Evolutionary conservation across 169 alveolate genomes (phyloP), one percentile per base, ranked within the genome.

Genomic region (Besnoitia besnoiti): DNA sequence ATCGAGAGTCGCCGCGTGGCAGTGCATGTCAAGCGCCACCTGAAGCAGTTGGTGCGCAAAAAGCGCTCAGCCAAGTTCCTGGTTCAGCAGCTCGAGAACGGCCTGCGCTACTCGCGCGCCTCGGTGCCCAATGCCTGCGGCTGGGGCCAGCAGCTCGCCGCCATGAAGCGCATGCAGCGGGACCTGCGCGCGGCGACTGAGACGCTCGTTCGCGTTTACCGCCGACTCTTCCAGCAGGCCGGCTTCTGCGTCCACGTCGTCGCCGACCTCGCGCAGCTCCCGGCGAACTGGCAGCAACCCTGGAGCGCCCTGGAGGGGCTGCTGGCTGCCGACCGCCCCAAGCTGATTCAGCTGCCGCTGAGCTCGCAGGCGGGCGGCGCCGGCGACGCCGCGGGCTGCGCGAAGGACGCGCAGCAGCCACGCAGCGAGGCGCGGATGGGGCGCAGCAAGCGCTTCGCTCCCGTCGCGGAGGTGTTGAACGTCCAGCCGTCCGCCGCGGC

Each of bases 11-110:
- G 14, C 24, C 82, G 82, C 42, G 85, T 85, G 82, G 35, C 55
- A 10, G 59, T 85, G 35, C 91, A 85, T 39, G 59, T 85, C 40
- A 59, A 85, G 51, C 42, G 50, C 35, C 80, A 55, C 50, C 21
- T 47, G 37, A 85, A 85, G 77, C 82, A 55, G 59, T 40, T 85
- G 33, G 30, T 27, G 30, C 49, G 62, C 50, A n/a, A 39, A 35
- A 85, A 85, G 59, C 91, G 77, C 27, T 47, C 55, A 5, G 77
- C 91, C 21, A 16, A 55, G 40, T 85, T 21, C 82, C 50, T 85
- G 12, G 35, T 85, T n/a, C 79, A 85, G 50, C 79, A 85, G 50
- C n/a, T 85, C 39, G 51, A 85, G n/a, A 30, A n/a, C 35, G 24
- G 46, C 39, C 44, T 49, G 37, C 39, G 90, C 51, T 85, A 40